phyloP scores from a whole-genome alignment of 2,329 filamentous ascomycete species.

The Colletotrichum chrysophilum region DNA sequence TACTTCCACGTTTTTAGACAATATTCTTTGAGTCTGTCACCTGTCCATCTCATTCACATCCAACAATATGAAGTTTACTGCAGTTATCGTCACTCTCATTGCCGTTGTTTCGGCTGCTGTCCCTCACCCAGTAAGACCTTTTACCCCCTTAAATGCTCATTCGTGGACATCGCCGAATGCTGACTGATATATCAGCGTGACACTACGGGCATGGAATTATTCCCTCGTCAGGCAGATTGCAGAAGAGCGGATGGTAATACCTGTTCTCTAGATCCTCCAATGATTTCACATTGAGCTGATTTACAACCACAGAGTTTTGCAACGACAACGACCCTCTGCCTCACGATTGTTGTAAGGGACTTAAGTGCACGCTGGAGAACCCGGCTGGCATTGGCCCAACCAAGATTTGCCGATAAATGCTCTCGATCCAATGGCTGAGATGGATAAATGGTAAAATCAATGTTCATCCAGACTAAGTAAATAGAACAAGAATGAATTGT shows the following conservation, averaged over 20 bases:
- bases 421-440: neutral
- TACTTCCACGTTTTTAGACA: neutral
- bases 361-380: neutral
- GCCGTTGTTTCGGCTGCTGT: neutral
- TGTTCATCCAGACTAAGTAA: neutral
- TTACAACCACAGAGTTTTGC: neutral
- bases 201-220: neutral
- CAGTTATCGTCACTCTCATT: neutral
- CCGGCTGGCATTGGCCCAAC: neutral
- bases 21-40: neutral
- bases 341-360: neutral
- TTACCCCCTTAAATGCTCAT: too few species aligned
- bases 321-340: neutral
- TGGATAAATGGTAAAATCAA: neutral
- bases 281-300: neutral
- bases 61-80: neutral
- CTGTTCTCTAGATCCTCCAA: neutral
- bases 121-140: neutral
- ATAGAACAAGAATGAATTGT: neutral
- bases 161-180: neutral
- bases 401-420: neutral
- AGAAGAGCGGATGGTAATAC: neutral
- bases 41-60: accelerated
- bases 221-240: neutral
- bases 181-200: neutral